These are phyloP conservation scores for Fusarium nematophilum DNA, from an alignment of 2,329 filamentous ascomycete genomes.

Conservation along the genomic window DNA sequence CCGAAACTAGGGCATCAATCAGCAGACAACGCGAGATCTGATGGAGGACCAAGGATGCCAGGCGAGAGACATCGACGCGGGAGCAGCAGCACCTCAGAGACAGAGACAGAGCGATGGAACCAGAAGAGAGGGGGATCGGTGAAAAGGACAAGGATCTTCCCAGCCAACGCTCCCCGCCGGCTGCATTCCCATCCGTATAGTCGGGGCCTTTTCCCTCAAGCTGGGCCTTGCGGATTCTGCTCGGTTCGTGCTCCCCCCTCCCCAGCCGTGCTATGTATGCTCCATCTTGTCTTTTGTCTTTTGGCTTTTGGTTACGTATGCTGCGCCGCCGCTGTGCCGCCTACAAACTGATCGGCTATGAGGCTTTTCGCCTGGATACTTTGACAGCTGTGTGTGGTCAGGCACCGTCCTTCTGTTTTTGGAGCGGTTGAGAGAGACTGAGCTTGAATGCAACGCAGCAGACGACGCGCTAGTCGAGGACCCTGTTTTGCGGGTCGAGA, in stretches of 20 bases:
- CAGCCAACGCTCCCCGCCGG: conserved; percentile 28
- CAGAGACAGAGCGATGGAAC: conserved; percentile 28
- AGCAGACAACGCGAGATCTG: conserved; percentile 9
- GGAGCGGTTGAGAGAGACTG: conserved; percentile 6
- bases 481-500: conserved; percentile 35
- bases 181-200: conserved; percentile 34
- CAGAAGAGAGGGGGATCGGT: conserved; percentile 31
- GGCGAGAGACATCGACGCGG: conserved; percentile 22
- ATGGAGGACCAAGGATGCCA: conserved; percentile 27
- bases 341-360: neutral
- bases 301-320: neutral
- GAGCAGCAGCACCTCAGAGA: conserved; percentile 20
- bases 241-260: conserved; percentile 19
- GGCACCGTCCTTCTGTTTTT: conserved; percentile 16
- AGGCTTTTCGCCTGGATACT: conserved; percentile 1
- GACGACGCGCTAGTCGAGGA: conserved; percentile 31
- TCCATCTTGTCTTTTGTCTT: conserved; percentile 3
- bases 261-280: conserved; percentile 14
- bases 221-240: conserved; percentile 9
- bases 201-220: conserved; percentile 24
- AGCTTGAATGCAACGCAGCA: conserved; percentile 25
- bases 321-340: conserved; percentile 22
- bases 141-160: conserved; percentile 37
- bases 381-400: conserved; percentile 7
- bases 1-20: conserved; percentile 9